Base-by-base conservation (phyloP, 2,329 filamentous ascomycete genomes). In the Aspergillus persii region DNA sequence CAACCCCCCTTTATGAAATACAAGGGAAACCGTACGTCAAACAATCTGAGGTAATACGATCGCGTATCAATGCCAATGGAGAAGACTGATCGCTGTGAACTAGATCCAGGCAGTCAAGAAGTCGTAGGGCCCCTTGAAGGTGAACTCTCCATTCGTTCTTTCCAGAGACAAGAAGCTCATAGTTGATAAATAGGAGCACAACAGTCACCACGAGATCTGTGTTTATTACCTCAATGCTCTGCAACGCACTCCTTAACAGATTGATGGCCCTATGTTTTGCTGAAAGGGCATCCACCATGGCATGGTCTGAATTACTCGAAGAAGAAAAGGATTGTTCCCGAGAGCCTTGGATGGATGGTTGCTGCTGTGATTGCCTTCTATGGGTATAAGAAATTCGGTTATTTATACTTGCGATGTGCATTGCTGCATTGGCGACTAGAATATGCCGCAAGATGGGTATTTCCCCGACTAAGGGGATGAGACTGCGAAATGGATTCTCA, bases 361-460 rank as follows among this genome's bases (percentile, higher is more conserved):
- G 36, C 36, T n/a, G 4, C n/a, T 41, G 36, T n/a, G 15, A 41
- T n/a, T 41, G 1, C 15, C 5, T n/a, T 41, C 15, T n/a, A 15
- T n/a, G 15, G 36, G 3, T 5, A 12, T 44, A 12, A 3, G 36
- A 29, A 27, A 53, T 26, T 6, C 39, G 3, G 6, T 2, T 3
- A 5, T 53, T 41, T 44, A 53, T 53, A 41, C 31, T 53, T 18
- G 50, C 33, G 18, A 53, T 29, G 39, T 53, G 50, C 50, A 53
- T 41, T 7, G 31, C 50, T 8, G 50, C 33, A 27, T 53, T 53
- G 27, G 50, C 50, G 27, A 41, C 50, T 53, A 53, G 33, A 3
- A 53, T 53, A 12, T 53, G 50, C 3, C 29, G 18, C 7, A 53
- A 29, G 50, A 53, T 53, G 11, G 23, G 50, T 8, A 39, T 31